Percentiles rank a stretch among this genome's conserved stretches.
phyloP scores from a whole-genome alignment of 2,329 filamentous ascomycete genomes.

The Epichloe gansuensis region DNA sequence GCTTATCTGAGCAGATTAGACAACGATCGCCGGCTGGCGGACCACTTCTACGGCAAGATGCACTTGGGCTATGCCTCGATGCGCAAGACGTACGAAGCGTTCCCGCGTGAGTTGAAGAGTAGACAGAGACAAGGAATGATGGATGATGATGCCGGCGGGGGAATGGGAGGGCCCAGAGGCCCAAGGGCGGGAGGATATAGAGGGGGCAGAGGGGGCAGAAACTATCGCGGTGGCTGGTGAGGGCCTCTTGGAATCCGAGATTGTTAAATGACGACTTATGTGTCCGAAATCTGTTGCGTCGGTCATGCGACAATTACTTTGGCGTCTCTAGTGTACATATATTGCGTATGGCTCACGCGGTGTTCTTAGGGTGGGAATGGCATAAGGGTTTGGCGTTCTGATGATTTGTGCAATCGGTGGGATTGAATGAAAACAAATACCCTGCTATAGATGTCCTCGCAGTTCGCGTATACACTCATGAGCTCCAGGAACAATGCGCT shows the following conservation, averaged over 20 bases:
- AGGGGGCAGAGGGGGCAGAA: constrained; percentile 36
- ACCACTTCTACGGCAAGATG: constrained; percentile 99
- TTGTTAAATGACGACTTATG: background rate
- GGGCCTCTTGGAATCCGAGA: too few relatives aligned
- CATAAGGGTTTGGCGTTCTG: background rate
- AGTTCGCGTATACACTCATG: background rate
- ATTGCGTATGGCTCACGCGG: background rate
- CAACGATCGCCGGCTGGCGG: constrained; percentile 84
- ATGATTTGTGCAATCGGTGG: background rate
- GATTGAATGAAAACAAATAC: background rate
- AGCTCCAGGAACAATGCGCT: too few relatives aligned
- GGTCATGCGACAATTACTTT: background rate
- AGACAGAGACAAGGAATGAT: constrained; percentile 41
- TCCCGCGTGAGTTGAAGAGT: constrained; percentile 76
- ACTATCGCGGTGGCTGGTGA: constrained; percentile 38
- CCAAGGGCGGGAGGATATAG: constrained; percentile 42
- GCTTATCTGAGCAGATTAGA: constrained; percentile 86
- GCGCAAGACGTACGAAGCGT: constrained; percentile 81
- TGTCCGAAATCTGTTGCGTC: background rate
- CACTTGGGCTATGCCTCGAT: constrained; percentile 96
- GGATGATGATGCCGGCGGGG: constrained; percentile 27
- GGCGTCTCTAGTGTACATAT: background rate
- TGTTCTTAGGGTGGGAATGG: background rate
- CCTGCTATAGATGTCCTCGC: background rate
- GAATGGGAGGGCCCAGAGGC: constrained; percentile 32